Evolutionary conservation across 2,329 filamentous ascomycete genomes (phyloP).

Genomic region (Bipolaris sorokiniana): DNA sequence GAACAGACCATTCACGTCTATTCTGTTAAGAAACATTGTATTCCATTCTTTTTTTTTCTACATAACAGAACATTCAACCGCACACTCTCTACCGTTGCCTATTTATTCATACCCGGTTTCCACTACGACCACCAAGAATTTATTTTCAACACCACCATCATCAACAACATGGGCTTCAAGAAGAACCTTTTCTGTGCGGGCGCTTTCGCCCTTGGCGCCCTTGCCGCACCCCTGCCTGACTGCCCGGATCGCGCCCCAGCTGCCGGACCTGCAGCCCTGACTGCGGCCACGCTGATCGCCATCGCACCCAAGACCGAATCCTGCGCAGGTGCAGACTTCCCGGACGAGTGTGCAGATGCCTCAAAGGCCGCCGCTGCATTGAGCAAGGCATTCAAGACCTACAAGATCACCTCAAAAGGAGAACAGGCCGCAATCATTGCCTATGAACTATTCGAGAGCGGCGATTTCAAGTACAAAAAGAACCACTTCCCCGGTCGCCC

Average conservation of each 20-base stretch:
- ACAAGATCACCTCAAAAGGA: constrained; percentile 60
- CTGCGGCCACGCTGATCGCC: constrained; percentile 49
- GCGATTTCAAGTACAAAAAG: constrained; percentile 71
- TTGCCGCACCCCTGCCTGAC: constrained; percentile 28
- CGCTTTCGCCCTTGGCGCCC: constrained; percentile 49
- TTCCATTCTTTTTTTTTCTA: not conserved
- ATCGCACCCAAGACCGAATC: constrained; percentile 64
- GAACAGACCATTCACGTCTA: constrained; percentile 14
- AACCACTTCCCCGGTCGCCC: constrained; percentile 65
- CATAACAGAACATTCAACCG: not conserved
- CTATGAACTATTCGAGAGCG: constrained; percentile 74
- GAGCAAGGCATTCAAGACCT: constrained; percentile 61
- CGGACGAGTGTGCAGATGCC: constrained; percentile 66
- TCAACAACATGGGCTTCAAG: constrained; percentile 35
- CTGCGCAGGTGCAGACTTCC: constrained; percentile 57
- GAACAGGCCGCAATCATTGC: constrained; percentile 74
- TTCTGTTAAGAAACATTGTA: constrained; percentile 11
- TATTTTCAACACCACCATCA: not conserved
- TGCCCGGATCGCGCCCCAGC: constrained; percentile 8
- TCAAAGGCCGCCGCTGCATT: constrained; percentile 65
- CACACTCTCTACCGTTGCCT: not conserved
- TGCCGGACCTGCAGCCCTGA: constrained; percentile 17
- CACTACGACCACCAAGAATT: not conserved
- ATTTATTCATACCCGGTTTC: not conserved
- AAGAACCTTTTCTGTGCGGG: constrained; percentile 28